Percentiles rank a stretch among this genome's conserved stretches.
Conservation (phyloP, 305 asterid genomes). For the Solanum hybrid region DNA sequence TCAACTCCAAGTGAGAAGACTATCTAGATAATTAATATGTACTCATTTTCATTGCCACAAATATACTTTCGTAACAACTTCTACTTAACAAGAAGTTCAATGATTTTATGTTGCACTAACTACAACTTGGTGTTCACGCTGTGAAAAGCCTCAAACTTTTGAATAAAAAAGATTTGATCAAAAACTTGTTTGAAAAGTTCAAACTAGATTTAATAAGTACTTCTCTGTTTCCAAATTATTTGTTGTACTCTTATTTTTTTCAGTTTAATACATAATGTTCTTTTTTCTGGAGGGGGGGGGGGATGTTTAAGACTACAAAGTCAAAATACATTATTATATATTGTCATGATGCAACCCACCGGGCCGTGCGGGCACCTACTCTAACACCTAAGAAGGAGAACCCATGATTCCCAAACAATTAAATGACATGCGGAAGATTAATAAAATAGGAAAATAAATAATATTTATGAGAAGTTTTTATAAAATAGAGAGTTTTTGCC, state of each 20-base stretch:
- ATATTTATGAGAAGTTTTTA: background rate
- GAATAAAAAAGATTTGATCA: background rate
- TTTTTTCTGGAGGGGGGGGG: background rate
- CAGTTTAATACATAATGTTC: background rate
- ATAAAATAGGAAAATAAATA: too few species aligned
- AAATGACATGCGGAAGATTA: too few species aligned
- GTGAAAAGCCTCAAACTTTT: background rate
- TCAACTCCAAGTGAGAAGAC: background rate
- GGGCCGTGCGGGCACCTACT: background rate
- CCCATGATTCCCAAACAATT: background rate
- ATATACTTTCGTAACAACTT: background rate
- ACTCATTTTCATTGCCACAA: background rate
- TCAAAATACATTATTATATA: too few species aligned
- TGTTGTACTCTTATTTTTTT: background rate
- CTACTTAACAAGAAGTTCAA: background rate
- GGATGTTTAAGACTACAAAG: background rate
- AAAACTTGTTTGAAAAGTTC: too few species aligned
- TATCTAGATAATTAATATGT: background rate
- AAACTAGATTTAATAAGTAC: background rate
- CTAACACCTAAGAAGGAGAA: background rate
- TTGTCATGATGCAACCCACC: background rate
- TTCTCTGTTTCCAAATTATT: background rate
- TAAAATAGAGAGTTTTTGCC: background rate
- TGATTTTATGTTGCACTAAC: background rate
- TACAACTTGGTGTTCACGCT: background rate